Evolutionary conservation across 192 early-diverging fungal genomes (phyloP).

Genomic region (Linnemannia schmuckeri): DNA sequence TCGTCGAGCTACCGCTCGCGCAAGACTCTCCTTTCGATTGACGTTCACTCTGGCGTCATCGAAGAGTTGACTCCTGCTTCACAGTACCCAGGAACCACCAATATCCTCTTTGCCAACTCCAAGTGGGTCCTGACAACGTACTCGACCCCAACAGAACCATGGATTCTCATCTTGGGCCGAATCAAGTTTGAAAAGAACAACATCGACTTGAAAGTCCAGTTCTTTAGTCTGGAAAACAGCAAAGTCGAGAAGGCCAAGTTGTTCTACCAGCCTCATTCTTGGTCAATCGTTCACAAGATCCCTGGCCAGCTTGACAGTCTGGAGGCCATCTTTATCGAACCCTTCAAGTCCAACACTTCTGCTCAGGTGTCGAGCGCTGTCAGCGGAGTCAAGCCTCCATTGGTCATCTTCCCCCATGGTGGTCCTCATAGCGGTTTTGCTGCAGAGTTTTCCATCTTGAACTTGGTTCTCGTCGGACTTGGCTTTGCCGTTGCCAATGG

Average conservation of each 20-base stretch:
- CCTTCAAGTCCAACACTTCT: constrained; percentile 22
- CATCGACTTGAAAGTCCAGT: constrained; percentile 12
- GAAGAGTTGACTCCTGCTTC: constrained; percentile 62
- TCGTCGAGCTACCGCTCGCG: constrained; percentile 46
- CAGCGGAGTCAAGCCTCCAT: constrained; percentile 58
- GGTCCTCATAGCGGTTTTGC: constrained; percentile 77
- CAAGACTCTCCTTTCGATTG: constrained; percentile 39
- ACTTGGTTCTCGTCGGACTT: constrained; percentile 63
- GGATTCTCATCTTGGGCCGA: constrained; percentile 53
- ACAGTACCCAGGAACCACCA: constrained; percentile 59
- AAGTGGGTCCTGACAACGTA: constrained; percentile 60
- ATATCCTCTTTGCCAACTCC: constrained; percentile 58
- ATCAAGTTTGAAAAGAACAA: constrained; percentile 10
- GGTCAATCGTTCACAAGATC: constrained; percentile 54
- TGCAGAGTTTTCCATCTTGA: constrained; percentile 63
- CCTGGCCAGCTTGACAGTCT: constrained; percentile 52
- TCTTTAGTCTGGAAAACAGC: constrained; percentile 28
- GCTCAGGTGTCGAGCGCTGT: constrained; percentile 31
- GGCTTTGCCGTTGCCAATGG: constrained; percentile 71
- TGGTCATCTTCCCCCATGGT: constrained; percentile 85
- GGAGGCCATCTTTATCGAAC: constrained; percentile 56
- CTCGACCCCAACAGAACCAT: constrained; percentile 70
- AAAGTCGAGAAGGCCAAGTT: constrained; percentile 38
- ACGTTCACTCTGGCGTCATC: constrained; percentile 63
- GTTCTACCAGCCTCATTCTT: constrained; percentile 32